Conservation (phyloP, 2,329 filamentous ascomycete genomes). For the Hypocreales sp. region DNA sequence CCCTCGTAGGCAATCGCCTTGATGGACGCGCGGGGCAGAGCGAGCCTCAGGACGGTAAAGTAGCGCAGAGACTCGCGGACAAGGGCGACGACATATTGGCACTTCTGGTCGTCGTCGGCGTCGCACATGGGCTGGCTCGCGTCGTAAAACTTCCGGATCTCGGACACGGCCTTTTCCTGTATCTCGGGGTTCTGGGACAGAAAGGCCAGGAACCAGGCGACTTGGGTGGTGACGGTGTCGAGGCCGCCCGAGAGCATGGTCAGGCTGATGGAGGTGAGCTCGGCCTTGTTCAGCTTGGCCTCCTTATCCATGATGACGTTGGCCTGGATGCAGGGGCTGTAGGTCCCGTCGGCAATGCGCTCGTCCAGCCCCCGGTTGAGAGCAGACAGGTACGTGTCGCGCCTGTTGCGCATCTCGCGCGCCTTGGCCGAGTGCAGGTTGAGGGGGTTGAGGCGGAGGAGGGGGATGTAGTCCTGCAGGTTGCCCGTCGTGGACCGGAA, state of each 20-base stretch:
- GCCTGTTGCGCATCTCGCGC: conserved; percentile 40
- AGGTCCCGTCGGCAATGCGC: conserved; percentile 41
- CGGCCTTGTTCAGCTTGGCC: conserved; percentile 43
- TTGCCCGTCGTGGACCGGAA: conserved; percentile 46
- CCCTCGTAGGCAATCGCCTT: conserved; percentile 43
- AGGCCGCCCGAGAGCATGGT: conserved; percentile 55
- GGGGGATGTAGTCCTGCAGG: conserved; percentile 44
- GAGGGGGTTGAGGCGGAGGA: conserved; percentile 45
- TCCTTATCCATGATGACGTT: conserved; percentile 51
- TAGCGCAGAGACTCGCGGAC: conserved; percentile 47
- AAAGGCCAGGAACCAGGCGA: conserved; percentile 49
- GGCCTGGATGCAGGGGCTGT: conserved; percentile 51
- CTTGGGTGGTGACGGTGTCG: conserved; percentile 49
- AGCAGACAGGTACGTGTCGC: conserved; percentile 42
- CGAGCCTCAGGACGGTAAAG: conserved; percentile 47
- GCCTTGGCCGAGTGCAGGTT: conserved; percentile 41
- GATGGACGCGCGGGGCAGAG: conserved; percentile 44
- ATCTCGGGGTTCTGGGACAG: conserved; percentile 44
- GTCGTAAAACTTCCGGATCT: conserved; percentile 38
- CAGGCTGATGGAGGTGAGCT: conserved; percentile 48
- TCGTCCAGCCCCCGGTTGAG: conserved; percentile 44
- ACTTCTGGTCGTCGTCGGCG: conserved; percentile 45
- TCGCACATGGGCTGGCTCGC: conserved; percentile 41
- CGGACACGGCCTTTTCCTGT: conserved; percentile 40
- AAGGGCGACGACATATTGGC: conserved; percentile 45